Evolutionary conservation across 805 yeast species (phyloP), one percentile per base, ranked within the genome.

Genomic region (Kodamaea jinghongensis): DNA sequence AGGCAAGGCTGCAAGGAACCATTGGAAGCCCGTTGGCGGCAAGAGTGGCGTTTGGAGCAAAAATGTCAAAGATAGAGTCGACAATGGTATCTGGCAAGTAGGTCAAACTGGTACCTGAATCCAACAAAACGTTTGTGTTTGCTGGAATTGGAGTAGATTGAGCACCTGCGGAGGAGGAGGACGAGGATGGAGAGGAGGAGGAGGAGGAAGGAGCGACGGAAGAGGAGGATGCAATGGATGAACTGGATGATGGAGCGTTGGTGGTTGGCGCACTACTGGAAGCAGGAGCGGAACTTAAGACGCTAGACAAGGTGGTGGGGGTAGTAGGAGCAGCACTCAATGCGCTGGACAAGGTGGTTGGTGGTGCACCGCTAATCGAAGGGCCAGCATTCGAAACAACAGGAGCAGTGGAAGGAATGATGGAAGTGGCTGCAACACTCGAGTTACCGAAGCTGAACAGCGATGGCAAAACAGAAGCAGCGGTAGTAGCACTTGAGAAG

Each of bases 41-140:
- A 30, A 34, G 44, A 2, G 34, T 14, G 13, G 45, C 40, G n/a
- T 34, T 34, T 2, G 47, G 42, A 13, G 40, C 45, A 10, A 46
- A n/a, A 7, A 23, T n/a, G 17, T 34, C 17, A 25, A 36, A 30
- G 15, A 51, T 11, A 6, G 27, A 17, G 17, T 32, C 26, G 15
- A 43, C 35, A 11, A 51, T 26, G 5, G 36, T 38, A 2, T 36
- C 31, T 9, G 83, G 83, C 4, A 75, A 56, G 42, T 64, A 65
- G 9, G 76, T 55, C 33, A 73, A 54, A 11, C 85, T 75, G 9
- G 83, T 71, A 30, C 86, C 86, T 3, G 81, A 71, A 56, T 81
- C 86, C 29, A 81, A 54, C 6, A 76, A 44, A 3, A 71, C 78
- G 28, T 33, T 31, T 12, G 28, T 23, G 30, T 20, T 29, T 16